Evolutionary conservation across 1,284 basidiomycete genomes (phyloP).

Genomic region (Puccinia sorghi): DNA sequence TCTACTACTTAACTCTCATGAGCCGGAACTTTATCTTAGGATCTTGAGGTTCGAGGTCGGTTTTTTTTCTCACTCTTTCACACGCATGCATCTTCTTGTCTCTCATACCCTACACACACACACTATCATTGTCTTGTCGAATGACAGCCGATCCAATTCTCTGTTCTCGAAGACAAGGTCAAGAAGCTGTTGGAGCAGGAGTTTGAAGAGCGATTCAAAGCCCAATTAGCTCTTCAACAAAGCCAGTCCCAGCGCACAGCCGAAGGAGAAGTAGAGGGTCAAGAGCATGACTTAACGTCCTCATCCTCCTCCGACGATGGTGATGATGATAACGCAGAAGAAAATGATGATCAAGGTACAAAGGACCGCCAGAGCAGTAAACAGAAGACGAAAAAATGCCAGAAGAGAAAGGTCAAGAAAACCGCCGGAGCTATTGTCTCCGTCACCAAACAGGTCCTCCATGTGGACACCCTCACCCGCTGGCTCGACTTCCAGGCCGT

Average conservation of each 20-base stretch:
- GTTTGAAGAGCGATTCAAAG: conserved; percentile 19
- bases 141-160: conserved; percentile 26
- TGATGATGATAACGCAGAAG: not conserved
- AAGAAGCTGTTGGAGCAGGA: not conserved
- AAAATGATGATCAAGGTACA: not conserved
- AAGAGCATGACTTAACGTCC: not conserved
- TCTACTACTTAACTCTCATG: not conserved
- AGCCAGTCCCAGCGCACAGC: not conserved
- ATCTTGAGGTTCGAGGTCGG: conserved; percentile 41
- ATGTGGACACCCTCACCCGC: not conserved
- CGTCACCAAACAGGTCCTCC: not conserved
- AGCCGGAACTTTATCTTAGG: conserved; percentile 19
- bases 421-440: too few relatives aligned
- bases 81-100: not conserved
- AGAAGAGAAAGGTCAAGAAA: not conserved
- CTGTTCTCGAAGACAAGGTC: conserved; percentile 29
- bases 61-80: not conserved
- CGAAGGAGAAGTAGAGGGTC: not conserved
- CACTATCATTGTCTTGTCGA: not conserved
- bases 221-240: not conserved
- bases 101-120: too few relatives aligned
- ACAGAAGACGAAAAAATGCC: not conserved
- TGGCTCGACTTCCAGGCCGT: conserved; percentile 40
- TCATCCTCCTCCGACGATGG: not conserved
- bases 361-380: too few relatives aligned